phyloP scores from a whole-genome alignment of 2,329 filamentous ascomycete genomes.

The Cordyceps fumosorosea region DNA sequence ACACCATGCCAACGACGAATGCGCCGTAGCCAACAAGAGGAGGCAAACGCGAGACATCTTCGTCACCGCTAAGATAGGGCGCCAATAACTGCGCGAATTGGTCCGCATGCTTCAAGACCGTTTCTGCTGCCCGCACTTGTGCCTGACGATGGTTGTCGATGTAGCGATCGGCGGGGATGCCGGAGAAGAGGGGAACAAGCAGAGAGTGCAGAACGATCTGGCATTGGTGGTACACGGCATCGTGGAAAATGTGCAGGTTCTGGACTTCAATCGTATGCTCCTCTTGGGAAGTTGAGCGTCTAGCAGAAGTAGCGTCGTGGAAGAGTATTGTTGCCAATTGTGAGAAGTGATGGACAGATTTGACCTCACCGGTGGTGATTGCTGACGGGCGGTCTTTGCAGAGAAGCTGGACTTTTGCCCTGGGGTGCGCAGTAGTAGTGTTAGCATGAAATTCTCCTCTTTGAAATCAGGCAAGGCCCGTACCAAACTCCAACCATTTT shows the following conservation, averaged over 20 bases:
- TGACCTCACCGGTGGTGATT: neutral
- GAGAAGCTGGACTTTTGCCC: slow-evolving; percentile 4
- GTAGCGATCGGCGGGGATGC: neutral
- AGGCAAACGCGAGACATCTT: slow-evolving; percentile 2
- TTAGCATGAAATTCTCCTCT: neutral
- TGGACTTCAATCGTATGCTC: neutral
- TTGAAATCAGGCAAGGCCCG: neutral
- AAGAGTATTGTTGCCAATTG: neutral
- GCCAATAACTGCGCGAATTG: neutral
- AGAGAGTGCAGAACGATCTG: slow-evolving; percentile 4
- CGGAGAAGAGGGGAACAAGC: neutral
- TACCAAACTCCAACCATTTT: slow-evolving; percentile 6
- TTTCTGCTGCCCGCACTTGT: neutral
- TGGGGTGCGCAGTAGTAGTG: neutral
- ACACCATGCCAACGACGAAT: slow-evolving; percentile 2
- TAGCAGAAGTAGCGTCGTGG: neutral
- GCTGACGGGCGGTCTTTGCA: slow-evolving; percentile 2
- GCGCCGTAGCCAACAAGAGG: slow-evolving; percentile 4
- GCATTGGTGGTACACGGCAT: slow-evolving; percentile 6
- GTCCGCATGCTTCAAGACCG: neutral
- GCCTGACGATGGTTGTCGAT: neutral
- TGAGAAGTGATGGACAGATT: slow-evolving; percentile 6
- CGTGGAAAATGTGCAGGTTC: neutral
- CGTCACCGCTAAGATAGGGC: neutral
- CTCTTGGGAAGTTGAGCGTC: neutral